A percentile compares a stretch with the other conserved stretches of the same genome.
phyloP scores from a whole-genome alignment of 2,329 filamentous ascomycete genomes.

The Ophiostoma populinum region DNA sequence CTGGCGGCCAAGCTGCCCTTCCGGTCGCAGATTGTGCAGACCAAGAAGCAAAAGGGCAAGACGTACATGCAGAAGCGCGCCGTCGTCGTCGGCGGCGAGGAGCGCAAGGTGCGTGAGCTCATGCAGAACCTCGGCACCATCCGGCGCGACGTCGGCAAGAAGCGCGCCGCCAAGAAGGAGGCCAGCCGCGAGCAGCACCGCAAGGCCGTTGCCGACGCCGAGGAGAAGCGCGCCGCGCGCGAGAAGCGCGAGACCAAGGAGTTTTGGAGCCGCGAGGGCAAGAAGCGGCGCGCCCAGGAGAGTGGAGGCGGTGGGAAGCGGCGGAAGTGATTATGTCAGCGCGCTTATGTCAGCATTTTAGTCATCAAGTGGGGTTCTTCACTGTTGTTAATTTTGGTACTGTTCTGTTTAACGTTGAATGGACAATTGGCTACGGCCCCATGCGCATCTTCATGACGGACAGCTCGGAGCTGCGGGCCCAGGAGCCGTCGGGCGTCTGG shows the following conservation, averaged over 20 bases:
- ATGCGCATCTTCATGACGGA: slow-evolving; percentile 39
- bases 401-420: not conserved
- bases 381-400: not conserved
- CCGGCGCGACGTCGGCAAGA: slow-evolving; percentile 76
- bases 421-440: too few species aligned
- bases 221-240: slow-evolving; percentile 69
- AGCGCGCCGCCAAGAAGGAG: slow-evolving; percentile 72
- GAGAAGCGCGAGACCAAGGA: slow-evolving; percentile 88
- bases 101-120: slow-evolving; percentile 72
- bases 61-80: slow-evolving; percentile 95
- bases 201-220: slow-evolving; percentile 64
- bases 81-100: slow-evolving; percentile 74
- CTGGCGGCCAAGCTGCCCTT: slow-evolving; percentile 75
- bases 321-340: not conserved
- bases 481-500: slow-evolving; percentile 37
- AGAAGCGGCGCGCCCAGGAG: slow-evolving; percentile 36
- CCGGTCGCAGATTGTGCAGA: slow-evolving; percentile 75
- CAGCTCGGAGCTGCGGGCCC: slow-evolving; percentile 43
- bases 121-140: slow-evolving; percentile 88
- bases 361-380: not conserved
- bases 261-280: slow-evolving; percentile 82
- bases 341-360: not conserved
- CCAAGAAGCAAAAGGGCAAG: slow-evolving; percentile 59
- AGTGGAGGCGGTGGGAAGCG: slow-evolving; percentile 16
- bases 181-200: slow-evolving; percentile 65